Conservation (phyloP, 129 eudicot species). For the Ambrosia trifida region DNA sequence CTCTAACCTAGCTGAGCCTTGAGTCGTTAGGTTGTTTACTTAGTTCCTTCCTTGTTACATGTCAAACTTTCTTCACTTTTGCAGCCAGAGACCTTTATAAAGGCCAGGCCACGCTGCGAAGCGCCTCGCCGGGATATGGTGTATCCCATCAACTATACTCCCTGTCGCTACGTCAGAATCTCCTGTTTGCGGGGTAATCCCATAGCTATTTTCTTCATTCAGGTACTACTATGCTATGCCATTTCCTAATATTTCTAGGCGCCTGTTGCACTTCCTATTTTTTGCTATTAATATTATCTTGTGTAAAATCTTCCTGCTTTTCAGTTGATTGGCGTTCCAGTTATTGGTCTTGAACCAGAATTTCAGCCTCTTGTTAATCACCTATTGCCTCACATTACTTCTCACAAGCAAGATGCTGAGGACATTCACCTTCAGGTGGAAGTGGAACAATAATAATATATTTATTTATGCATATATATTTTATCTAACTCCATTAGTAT, state of each 20-base stretch:
- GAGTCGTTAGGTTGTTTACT: too few species aligned
- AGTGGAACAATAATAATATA: slow-evolving; percentile 22
- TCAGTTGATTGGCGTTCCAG: slow-evolving; percentile 88
- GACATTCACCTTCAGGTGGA: slow-evolving; percentile 93
- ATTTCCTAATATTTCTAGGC: not conserved
- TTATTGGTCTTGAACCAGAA: slow-evolving; percentile 90
- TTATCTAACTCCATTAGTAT: slow-evolving; percentile 37
- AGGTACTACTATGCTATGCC: slow-evolving; percentile 42
- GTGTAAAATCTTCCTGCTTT: slow-evolving; percentile 21
- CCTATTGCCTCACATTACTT: slow-evolving; percentile 69
- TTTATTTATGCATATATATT: slow-evolving; percentile 7
- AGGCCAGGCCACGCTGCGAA: slow-evolving; percentile 91
- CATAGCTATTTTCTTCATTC: slow-evolving; percentile 91
- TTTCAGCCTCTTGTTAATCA: slow-evolving; percentile 84
- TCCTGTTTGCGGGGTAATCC: slow-evolving; percentile 97
- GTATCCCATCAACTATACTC: slow-evolving; percentile 83
- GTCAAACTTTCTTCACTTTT: not conserved
- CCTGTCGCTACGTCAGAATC: slow-evolving; percentile 82
- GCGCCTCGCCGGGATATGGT: slow-evolving; percentile 97
- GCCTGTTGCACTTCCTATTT: too few species aligned
- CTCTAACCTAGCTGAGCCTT: too few species aligned
- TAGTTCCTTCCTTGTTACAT: too few species aligned
- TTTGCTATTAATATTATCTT: not conserved
- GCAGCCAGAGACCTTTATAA: slow-evolving; percentile 91
- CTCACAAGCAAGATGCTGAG: slow-evolving; percentile 72